A percentile compares a stretch with the other conserved stretches of the same genome.
These are phyloP conservation scores for Xylogone sp. DNA, from an alignment of 2,329 filamentous ascomycete species.

Conservation along the genomic window DNA sequence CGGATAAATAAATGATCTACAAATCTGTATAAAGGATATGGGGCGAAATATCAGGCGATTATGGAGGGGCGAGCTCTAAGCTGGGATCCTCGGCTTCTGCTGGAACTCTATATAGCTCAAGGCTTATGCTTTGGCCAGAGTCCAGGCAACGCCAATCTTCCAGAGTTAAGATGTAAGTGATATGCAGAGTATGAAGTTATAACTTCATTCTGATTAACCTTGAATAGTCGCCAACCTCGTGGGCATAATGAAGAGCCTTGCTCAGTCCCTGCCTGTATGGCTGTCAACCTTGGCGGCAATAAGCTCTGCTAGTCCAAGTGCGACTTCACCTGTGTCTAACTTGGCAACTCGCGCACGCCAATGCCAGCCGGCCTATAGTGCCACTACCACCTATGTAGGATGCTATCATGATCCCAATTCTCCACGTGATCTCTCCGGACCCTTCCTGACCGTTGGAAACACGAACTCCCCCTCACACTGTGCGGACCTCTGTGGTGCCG, in stretches of 20 bases:
- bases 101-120: too few relatives aligned
- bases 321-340: background rate
- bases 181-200: background rate
- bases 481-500: background rate
- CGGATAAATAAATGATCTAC: too few relatives aligned
- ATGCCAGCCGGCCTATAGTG: background rate
- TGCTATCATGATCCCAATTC: background rate
- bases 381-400: background rate
- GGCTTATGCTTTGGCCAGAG: too few relatives aligned
- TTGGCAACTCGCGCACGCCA: background rate
- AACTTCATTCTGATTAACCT: background rate
- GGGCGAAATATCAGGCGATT: too few relatives aligned
- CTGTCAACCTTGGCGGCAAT: background rate
- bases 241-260: background rate
- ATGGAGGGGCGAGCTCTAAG: too few relatives aligned
- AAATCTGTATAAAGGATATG: too few relatives aligned
- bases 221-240: background rate
- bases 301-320: background rate
- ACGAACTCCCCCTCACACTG: background rate
- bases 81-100: too few relatives aligned
- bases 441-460: background rate
- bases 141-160: too few relatives aligned
- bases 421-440: background rate
- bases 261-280: background rate
- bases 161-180: background rate